A percentile compares a stretch with the other conserved stretches of the same genome.
Evolutionary conservation across 306 rosid genomes (phyloP).

Genomic region (Alnus glutinosa): DNA sequence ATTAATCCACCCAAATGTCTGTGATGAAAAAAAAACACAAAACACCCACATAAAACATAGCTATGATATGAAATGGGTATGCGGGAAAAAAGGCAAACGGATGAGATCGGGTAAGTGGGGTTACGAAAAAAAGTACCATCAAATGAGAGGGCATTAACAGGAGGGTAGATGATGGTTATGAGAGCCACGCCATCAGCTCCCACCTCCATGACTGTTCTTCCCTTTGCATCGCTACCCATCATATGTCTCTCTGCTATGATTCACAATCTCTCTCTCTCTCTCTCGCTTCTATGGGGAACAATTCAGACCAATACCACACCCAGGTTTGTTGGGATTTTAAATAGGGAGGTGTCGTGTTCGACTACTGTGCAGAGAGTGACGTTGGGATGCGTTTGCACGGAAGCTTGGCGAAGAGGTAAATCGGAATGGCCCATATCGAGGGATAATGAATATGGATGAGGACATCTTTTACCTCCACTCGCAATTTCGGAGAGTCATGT

Average conservation of each 20-base stretch:
- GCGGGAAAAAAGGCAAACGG: background rate
- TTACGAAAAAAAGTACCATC: conserved; percentile 53
- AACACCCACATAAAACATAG: background rate
- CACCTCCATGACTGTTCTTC: conserved; percentile 66
- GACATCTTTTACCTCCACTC: background rate
- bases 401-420: conserved; percentile 4
- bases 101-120: background rate
- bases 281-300: background rate
- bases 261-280: background rate
- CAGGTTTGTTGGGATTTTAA: background rate
- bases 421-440: background rate
- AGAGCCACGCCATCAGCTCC: conserved; percentile 90
- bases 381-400: conserved; percentile 3
- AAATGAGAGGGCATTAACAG: conserved; percentile 89
- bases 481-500: background rate
- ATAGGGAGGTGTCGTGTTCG: conserved; percentile 18
- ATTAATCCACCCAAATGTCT: background rate
- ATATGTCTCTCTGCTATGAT: background rate
- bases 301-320: too few species aligned
- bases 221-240: conserved; percentile 59
- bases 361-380: background rate
- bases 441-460: background rate
- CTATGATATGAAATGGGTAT: background rate
- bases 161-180: conserved; percentile 91
- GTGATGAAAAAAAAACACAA: too few species aligned